Percentiles rank a stretch among this genome's conserved stretches.
Evolutionary conservation across 169 alveolate genomes (phyloP).

Genomic region (Plasmodium blacklocki): DNA sequence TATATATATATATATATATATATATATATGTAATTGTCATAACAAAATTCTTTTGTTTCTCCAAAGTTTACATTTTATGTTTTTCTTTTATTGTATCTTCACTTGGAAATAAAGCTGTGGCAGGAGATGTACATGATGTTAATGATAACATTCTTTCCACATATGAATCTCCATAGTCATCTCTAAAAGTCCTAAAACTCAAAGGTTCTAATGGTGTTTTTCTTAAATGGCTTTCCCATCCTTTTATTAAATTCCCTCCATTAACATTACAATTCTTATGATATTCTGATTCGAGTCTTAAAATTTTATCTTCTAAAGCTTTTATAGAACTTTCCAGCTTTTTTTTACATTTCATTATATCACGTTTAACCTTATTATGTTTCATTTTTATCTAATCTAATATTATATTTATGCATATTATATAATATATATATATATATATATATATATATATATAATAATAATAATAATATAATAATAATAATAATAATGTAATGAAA

Average conservation of each 20-base stretch:
- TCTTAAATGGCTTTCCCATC: constrained; percentile 61
- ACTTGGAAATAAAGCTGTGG: constrained; percentile 24
- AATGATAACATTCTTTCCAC: constrained; percentile 66
- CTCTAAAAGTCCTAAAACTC: constrained; percentile 68
- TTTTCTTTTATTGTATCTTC: constrained; percentile 9
- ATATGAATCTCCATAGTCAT: constrained; percentile 51
- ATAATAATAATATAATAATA: neutral
- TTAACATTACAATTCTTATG: constrained; percentile 66
- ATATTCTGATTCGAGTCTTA: constrained; percentile 73
- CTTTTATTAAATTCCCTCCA: constrained; percentile 75
- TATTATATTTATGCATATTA: neutral
- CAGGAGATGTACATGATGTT: constrained; percentile 73
- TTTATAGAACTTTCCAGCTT: constrained; percentile 67
- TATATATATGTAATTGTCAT: too few relatives aligned
- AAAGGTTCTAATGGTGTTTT: constrained; percentile 59
- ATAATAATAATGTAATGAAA: neutral
- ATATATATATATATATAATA: neutral
- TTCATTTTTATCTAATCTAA: constrained; percentile 28
- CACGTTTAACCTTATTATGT: constrained; percentile 73
- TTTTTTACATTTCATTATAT: constrained; percentile 67
- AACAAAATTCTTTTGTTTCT: too few relatives aligned
- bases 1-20: too few relatives aligned
- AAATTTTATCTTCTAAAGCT: constrained; percentile 73
- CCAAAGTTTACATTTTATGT: neutral
- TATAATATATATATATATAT: neutral